Percentiles rank a stretch among this genome's conserved stretches.
These are phyloP conservation scores for Drechslerella stenobrocha DNA, from an alignment of 2,329 filamentous ascomycete species.

Conservation along the genomic window DNA sequence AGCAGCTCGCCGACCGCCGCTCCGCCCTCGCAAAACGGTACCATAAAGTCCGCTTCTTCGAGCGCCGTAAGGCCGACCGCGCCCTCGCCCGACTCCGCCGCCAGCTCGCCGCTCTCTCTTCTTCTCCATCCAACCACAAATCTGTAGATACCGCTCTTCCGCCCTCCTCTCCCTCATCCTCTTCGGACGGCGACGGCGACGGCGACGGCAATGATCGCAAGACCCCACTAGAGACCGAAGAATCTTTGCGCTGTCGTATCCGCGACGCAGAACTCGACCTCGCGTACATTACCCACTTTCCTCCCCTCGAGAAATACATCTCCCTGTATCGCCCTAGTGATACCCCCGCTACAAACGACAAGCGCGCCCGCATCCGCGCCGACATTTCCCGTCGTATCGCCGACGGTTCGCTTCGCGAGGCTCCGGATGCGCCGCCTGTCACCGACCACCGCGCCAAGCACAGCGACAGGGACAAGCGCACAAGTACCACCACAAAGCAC, in stretches of 20 bases:
- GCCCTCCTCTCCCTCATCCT: no score
- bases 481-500: conserved; percentile 1
- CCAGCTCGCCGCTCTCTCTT: conserved; percentile 28
- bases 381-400: conserved; percentile 50
- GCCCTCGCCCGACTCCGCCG: conserved; percentile 19
- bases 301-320: conserved; percentile 71
- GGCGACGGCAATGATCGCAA: conserved; percentile 71
- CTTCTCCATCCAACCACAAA: no score
- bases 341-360: conserved; percentile 53
- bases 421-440: conserved; percentile 17
- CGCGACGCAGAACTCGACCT: conserved; percentile 73
- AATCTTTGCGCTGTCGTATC: conserved; percentile 54
- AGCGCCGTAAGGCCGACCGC: conserved; percentile 44
- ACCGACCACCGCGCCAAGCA: conserved; percentile 27
- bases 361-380: conserved; percentile 49
- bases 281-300: conserved; percentile 74
- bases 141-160: no score
- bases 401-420: conserved; percentile 47
- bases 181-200: conserved; percentile 68
- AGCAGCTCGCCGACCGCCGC: conserved; percentile 65
- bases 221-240: conserved; percentile 56
- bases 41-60: conserved; percentile 83
- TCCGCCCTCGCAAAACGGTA: conserved; percentile 75
- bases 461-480: no score
- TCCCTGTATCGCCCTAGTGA: conserved; percentile 56